Percentiles rank a stretch among this genome's conserved stretches.
Evolutionary conservation across 2,329 filamentous ascomycete genomes (phyloP).

Genomic region (Rhynchosporium agropyri): DNA sequence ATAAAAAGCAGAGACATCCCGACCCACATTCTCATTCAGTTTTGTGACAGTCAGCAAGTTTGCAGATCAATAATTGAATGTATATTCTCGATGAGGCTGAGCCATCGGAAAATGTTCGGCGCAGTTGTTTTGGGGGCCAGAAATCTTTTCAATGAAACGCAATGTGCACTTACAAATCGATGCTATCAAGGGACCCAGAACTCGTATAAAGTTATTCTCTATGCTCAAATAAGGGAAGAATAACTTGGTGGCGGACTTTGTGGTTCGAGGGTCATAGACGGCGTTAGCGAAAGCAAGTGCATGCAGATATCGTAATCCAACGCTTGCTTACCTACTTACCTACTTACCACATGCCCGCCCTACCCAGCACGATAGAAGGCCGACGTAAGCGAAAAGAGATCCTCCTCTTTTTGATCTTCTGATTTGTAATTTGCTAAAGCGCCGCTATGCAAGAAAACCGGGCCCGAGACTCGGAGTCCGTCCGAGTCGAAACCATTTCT

Average conservation of each 20-base stretch:
- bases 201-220: background rate
- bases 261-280: conserved; percentile 5
- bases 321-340: no score
- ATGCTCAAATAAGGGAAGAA: no score
- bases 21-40: background rate
- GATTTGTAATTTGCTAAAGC: no score
- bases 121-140: background rate
- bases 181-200: background rate
- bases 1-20: no score
- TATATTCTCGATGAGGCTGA: conserved; percentile 9
- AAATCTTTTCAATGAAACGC: background rate
- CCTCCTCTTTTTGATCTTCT: no score
- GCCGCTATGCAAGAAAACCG: no score
- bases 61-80: conserved; percentile 6
- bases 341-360: conserved; percentile 10
- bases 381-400: no score
- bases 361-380: no score
- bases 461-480: no score
- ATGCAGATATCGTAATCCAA: background rate
- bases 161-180: background rate
- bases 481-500: no score
- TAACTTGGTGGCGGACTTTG: background rate
- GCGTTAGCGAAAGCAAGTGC: background rate
- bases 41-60: background rate
- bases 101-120: background rate